Conservation (phyloP, 2,329 filamentous ascomycete species). For the Alternaria consortialis region DNA sequence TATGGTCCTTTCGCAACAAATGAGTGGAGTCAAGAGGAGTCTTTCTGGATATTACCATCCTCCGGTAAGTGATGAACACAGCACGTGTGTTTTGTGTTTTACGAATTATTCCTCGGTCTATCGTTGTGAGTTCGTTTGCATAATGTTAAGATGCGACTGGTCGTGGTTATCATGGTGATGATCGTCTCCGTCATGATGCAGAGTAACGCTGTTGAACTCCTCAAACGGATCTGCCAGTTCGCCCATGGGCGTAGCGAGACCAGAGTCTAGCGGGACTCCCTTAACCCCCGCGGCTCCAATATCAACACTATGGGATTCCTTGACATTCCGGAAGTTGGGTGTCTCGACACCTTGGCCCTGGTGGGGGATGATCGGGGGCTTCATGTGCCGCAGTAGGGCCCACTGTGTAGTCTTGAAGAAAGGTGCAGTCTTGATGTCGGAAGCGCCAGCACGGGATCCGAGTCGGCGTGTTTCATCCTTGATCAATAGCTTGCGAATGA, state of each 20-base stretch:
- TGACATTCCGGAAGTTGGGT: constrained; percentile 96
- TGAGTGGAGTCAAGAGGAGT: constrained; percentile 41
- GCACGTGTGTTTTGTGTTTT: neutral
- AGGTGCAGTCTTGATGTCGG: constrained; percentile 93
- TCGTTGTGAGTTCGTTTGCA: constrained; percentile 38
- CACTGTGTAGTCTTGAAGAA: constrained; percentile 97
- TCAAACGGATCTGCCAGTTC: constrained; percentile 92
- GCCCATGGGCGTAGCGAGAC: constrained; percentile 81
- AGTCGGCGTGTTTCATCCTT: constrained; percentile 96
- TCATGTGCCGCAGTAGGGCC: constrained; percentile 97
- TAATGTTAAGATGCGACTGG: constrained; percentile 29
- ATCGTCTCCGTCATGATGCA: constrained; percentile 95
- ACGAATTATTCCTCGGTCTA: constrained; percentile 13
- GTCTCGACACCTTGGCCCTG: constrained; percentile 91
- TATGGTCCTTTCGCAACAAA: constrained; percentile 33
- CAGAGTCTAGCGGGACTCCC: constrained; percentile 87
- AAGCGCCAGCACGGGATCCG: constrained; percentile 92
- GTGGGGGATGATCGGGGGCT: constrained; percentile 94
- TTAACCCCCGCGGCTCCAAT: constrained; percentile 67
- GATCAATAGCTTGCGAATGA: constrained; percentile 96
- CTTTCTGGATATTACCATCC: constrained; percentile 25
- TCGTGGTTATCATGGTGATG: constrained; percentile 51
- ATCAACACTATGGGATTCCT: constrained; percentile 95
- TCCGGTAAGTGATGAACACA: constrained; percentile 12
- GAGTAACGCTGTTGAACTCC: constrained; percentile 97